Evolutionary conservation across 495 filamentous ascomycete species (phyloP).

Genomic region (Penicillium flavigenum): DNA sequence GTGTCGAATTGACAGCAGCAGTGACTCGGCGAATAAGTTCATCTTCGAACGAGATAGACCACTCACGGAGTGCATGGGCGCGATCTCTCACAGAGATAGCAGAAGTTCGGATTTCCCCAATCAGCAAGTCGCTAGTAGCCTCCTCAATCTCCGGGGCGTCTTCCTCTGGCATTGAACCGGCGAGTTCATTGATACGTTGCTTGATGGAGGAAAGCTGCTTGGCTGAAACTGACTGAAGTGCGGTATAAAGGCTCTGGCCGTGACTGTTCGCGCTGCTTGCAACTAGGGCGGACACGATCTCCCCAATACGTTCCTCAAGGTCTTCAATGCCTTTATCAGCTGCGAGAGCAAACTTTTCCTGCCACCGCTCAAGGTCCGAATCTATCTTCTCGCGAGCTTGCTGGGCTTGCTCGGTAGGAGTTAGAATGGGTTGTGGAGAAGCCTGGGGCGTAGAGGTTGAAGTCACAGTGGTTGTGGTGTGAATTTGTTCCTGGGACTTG

Average conservation of each 20-base stretch:
- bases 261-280: constrained; percentile 61
- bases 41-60: constrained; percentile 71
- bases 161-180: constrained; percentile 54
- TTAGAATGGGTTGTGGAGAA: constrained; percentile 29
- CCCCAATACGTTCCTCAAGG: constrained; percentile 63
- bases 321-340: constrained; percentile 77
- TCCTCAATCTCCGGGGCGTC: constrained; percentile 53
- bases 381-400: constrained; percentile 66
- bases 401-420: constrained; percentile 46
- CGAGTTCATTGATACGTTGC: constrained; percentile 59
- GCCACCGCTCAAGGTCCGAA: constrained; percentile 77
- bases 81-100: constrained; percentile 76
- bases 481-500: constrained; percentile 20
- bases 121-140: constrained; percentile 61
- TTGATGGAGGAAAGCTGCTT: constrained; percentile 66
- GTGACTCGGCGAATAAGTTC: constrained; percentile 68
- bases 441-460: constrained; percentile 26
- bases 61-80: constrained; percentile 76
- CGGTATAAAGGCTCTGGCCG: constrained; percentile 64
- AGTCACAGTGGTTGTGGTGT: constrained; percentile 21
- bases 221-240: constrained; percentile 65
- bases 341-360: constrained; percentile 78
- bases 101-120: constrained; percentile 63
- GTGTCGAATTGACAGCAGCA: constrained; percentile 74
- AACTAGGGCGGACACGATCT: constrained; percentile 74